Evolutionary conservation across 345 rosid genomes (phyloP).

Genomic region (Geranium rotundifolium): DNA sequence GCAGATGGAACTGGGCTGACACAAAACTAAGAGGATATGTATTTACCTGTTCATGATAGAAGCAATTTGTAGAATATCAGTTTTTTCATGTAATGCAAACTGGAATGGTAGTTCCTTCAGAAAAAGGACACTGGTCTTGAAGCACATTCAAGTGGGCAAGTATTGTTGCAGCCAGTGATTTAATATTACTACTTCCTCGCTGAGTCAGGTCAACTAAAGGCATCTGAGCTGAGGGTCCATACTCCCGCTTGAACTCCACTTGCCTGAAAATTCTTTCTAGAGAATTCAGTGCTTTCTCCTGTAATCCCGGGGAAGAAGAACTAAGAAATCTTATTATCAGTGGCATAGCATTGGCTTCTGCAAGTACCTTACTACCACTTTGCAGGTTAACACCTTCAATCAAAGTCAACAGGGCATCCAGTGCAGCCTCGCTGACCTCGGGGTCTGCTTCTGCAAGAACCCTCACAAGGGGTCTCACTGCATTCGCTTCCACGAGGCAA

Average conservation of each 20-base stretch:
- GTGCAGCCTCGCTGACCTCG: slow-evolving; percentile 41
- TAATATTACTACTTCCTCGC: slow-evolving; percentile 44
- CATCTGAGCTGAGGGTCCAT: slow-evolving; percentile 48
- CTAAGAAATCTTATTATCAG: slow-evolving; percentile 35
- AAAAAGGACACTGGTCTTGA: slow-evolving; percentile 53
- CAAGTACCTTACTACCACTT: slow-evolving; percentile 48
- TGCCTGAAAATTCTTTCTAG: slow-evolving; percentile 50
- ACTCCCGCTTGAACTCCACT: slow-evolving; percentile 44
- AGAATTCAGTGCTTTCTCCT: slow-evolving; percentile 45
- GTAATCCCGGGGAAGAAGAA: slow-evolving; percentile 36
- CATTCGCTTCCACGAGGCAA: slow-evolving; percentile 57
- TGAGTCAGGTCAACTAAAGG: slow-evolving; percentile 56
- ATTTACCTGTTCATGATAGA: no score
- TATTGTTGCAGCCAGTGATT: slow-evolving; percentile 49
- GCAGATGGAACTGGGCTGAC: no score
- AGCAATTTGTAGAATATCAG: no score
- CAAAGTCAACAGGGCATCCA: slow-evolving; percentile 51
- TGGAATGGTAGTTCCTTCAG: slow-evolving; percentile 6
- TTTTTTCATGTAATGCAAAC: background rate
- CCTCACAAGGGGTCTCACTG: slow-evolving; percentile 38
- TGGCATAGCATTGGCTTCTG: slow-evolving; percentile 38
- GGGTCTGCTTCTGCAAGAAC: slow-evolving; percentile 39
- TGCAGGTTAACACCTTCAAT: slow-evolving; percentile 42
- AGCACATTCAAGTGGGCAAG: slow-evolving; percentile 61
- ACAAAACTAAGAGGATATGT: no score